These are phyloP conservation scores for Talaromyces ruber DNA, from an alignment of 495 filamentous ascomycete genomes.

Conservation along the genomic window DNA sequence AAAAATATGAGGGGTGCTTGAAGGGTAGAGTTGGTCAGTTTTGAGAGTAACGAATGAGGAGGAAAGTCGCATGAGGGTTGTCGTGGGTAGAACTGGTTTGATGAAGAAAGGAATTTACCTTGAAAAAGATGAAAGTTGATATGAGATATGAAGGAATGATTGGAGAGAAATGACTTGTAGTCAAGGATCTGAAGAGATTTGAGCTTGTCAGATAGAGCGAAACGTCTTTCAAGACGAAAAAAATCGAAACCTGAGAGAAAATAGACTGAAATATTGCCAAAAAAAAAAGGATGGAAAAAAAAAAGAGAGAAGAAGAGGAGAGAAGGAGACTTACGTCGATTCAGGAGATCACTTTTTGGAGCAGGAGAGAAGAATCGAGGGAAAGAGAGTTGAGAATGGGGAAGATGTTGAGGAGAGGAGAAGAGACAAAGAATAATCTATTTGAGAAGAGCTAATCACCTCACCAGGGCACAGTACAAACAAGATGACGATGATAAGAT, in stretches of 20 bases:
- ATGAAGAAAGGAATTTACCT: not conserved
- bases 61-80: not conserved
- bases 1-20: not conserved
- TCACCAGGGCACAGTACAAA: not conserved
- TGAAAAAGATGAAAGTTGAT: not conserved
- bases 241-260: not conserved
- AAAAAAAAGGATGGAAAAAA: not conserved
- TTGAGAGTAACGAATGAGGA: not conserved
- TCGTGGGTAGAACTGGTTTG: not conserved
- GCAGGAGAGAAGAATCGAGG: not conserved
- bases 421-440: not conserved
- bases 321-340: not conserved
- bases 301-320: conserved; percentile 2
- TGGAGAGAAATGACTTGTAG: not conserved
- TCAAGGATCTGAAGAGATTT: not conserved
- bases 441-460: not conserved
- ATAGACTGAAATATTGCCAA: not conserved
- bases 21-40: not conserved
- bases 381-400: not conserved
- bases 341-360: not conserved
- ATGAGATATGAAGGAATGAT: not conserved
- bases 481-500: not conserved
- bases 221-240: not conserved
- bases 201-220: not conserved
- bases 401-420: not conserved